These are phyloP conservation scores for Citeromyces siamensis DNA, from an alignment of 1,139 yeast species.

Conservation along the genomic window DNA sequence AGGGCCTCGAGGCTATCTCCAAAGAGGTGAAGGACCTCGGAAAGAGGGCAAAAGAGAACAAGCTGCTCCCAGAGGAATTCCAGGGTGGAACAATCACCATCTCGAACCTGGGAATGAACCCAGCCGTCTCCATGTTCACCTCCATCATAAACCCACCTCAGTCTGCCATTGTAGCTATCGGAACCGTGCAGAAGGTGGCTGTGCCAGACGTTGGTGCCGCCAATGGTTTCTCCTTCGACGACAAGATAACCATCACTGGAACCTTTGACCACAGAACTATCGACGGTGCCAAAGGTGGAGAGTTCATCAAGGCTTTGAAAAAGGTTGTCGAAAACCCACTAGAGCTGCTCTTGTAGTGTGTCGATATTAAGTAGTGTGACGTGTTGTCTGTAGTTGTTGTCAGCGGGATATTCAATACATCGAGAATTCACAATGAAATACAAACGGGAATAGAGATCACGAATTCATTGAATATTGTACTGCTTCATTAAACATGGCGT, in stretches of 20 bases:
- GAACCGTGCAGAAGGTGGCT: constrained; percentile 87
- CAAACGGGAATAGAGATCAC: no score
- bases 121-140: constrained; percentile 83
- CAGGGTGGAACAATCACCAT: constrained; percentile 99
- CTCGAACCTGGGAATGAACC: constrained; percentile 98
- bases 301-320: constrained; percentile 89
- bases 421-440: no score
- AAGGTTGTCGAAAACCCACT: constrained; percentile 89
- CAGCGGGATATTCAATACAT: no score
- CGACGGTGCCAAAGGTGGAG: constrained; percentile 98
- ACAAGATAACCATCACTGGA: constrained; percentile 84
- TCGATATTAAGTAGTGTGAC: background rate
- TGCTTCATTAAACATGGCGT: no score
- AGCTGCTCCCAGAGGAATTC: constrained; percentile 90
- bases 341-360: constrained; percentile 63
- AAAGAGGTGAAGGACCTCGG: constrained; percentile 83
- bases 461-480: no score
- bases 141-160: constrained; percentile 98
- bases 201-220: constrained; percentile 87
- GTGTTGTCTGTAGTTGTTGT: background rate
- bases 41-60: constrained; percentile 90
- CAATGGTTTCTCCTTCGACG: constrained; percentile 86
- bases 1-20: constrained; percentile 79
- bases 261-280: constrained; percentile 96
- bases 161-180: constrained; percentile 85